Evolutionary conservation across 1,284 basidiomycete species (phyloP).

Genomic region (Moesziomyces sp.): DNA sequence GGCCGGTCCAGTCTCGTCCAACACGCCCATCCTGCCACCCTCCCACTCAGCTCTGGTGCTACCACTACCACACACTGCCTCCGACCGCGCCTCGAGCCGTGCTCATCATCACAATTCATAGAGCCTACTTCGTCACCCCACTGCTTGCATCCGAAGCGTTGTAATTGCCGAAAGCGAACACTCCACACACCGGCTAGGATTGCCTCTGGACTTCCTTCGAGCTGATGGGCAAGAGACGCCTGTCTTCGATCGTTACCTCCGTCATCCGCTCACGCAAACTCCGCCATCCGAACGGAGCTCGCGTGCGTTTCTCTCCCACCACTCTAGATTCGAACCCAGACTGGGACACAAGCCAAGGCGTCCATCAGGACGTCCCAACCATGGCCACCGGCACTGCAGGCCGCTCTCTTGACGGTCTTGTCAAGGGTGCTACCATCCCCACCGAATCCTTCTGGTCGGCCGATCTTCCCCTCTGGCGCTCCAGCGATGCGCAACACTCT

Average conservation of each 20-base stretch:
- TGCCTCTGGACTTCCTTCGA: not conserved
- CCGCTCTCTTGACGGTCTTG: slow-evolving; percentile 24
- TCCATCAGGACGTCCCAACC: slow-evolving; percentile 21
- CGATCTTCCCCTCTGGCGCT: slow-evolving; percentile 1
- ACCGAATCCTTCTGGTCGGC: slow-evolving; percentile 25
- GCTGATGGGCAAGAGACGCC: slow-evolving; percentile 39
- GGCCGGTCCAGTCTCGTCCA: slow-evolving; percentile 23
- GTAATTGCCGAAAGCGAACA: not conserved
- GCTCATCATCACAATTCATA: not conserved
- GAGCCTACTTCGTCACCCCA: too few species aligned
- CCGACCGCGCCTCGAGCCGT: not conserved
- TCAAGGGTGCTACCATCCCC: slow-evolving; percentile 13
- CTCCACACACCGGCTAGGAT: not conserved
- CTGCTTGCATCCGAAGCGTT: not conserved
- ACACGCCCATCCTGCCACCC: not conserved
- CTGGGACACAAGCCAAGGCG: slow-evolving; percentile 4
- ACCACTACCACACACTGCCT: not conserved
- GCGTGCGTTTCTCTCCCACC: slow-evolving; percentile 6
- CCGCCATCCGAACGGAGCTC: slow-evolving; percentile 2
- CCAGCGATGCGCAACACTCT: not conserved
- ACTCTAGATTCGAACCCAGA: slow-evolving; percentile 1
- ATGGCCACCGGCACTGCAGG: slow-evolving; percentile 29
- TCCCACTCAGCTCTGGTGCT: not conserved
- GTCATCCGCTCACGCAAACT: slow-evolving; percentile 14
- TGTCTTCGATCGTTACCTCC: slow-evolving; percentile 27